Percentiles rank a stretch among this genome's conserved stretches.
Evolutionary conservation across 208 protist species (phyloP).

Genomic region (Phytomonas serpens): DNA sequence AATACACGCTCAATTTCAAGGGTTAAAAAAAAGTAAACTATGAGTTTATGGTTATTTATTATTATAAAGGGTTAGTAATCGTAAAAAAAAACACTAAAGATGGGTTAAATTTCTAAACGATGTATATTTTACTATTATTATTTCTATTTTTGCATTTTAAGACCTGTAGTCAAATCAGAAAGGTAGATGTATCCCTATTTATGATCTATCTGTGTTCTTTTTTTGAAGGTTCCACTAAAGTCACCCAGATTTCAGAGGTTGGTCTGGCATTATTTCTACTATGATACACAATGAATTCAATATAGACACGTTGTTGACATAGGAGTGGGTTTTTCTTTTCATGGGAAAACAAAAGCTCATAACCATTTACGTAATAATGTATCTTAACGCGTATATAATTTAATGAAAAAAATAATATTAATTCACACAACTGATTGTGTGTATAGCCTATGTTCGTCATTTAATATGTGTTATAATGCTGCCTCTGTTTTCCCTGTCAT

Average conservation of each 20-base stretch:
- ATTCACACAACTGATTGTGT: not conserved
- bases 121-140: not conserved
- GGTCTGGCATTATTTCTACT: not conserved
- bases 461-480: not conserved
- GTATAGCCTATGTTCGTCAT: not conserved
- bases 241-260: not conserved
- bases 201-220: not conserved
- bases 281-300: not conserved
- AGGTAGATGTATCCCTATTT: not conserved
- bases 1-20: not conserved
- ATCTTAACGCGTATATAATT: not conserved
- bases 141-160: not conserved
- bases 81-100: not conserved
- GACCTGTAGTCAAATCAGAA: not conserved
- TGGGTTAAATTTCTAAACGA: not conserved
- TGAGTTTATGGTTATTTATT: not conserved
- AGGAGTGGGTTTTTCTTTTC: not conserved
- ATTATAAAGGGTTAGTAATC: not conserved
- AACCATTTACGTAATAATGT: not conserved
- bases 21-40: not conserved
- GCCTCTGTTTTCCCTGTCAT: not conserved
- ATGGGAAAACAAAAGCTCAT: not conserved
- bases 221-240: not conserved
- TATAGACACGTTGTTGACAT: not conserved
- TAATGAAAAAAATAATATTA: not conserved